A percentile compares a stretch with the other conserved stretches of the same genome.
Evolutionary conservation across 306 rosid species (phyloP).

Genomic region (Crotalaria pallida): DNA sequence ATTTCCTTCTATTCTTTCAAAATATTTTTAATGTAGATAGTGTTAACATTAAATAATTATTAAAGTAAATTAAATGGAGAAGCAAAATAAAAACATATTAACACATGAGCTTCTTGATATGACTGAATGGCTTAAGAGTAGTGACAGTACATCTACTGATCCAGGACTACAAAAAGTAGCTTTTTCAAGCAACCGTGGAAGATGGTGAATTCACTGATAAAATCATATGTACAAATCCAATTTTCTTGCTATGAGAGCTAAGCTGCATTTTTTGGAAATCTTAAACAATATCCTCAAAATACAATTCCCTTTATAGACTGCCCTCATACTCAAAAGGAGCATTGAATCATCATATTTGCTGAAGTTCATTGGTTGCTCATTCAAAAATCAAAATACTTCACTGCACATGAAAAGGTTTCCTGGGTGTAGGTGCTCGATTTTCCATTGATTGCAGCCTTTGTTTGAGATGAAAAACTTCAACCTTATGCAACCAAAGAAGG

Average conservation of each 20-base stretch:
- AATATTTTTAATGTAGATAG: not conserved
- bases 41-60: not conserved
- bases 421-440: slow-evolving; percentile 76
- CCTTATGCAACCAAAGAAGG: slow-evolving; percentile 44
- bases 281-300: not conserved
- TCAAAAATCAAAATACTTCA: not conserved
- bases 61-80: not conserved
- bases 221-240: slow-evolving; percentile 1
- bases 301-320: not conserved
- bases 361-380: not conserved
- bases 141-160: not conserved
- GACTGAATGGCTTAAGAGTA: not conserved
- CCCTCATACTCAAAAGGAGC: not conserved
- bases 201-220: not conserved
- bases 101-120: not conserved
- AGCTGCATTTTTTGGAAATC: not conserved
- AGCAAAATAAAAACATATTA: not conserved
- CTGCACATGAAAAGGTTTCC: slow-evolving; percentile 66
- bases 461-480: slow-evolving; percentile 90
- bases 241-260: not conserved
- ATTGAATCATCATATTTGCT: not conserved
- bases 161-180: not conserved
- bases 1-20: not conserved
- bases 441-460: slow-evolving; percentile 93
- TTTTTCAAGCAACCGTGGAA: not conserved